Evolutionary conservation across 495 filamentous ascomycete species (phyloP), one percentile per base, ranked within the genome.

Genomic region (Neurospora cerealis): DNA sequence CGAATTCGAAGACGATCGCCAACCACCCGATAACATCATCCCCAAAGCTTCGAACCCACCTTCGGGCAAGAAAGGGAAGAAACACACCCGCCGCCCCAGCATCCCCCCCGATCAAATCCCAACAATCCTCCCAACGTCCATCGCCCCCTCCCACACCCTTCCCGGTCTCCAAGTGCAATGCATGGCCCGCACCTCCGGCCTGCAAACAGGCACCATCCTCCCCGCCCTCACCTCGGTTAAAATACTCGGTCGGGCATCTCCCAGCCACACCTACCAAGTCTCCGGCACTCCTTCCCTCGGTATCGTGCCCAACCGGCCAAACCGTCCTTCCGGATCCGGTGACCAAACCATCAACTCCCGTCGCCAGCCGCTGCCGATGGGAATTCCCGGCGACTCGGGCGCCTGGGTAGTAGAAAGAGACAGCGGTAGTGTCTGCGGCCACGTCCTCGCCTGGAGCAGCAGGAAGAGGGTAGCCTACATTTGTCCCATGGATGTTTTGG

Each of bases 331-430:
- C 62, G 70, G 69, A 46, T n/a, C 54, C 19, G 9, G 70, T 39
- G 36, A 74, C 71, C 66, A 75, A 3, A 19, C 15, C 0, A 34
- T 66, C 24, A 66, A 72, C n/a, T 70, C 70, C 34, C 71, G 24
- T 73, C 4, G 48, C 73, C 39, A 77, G 54, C 72, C 75, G 1
- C 75, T 77, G 2, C 76, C 84, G 11, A 82, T 88, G 71, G 86
- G 87, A n/a, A 91, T 94, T 48, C 93, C 93, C 32, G 95, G 95
- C 24, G 95, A 98, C 79, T 95, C 92, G 13, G 95, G 95, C 19
- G 94, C 95, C 21, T 98, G 95, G 95, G 88, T 98, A 19, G 90
- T 97, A 72, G 93, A 96, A 75, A 92, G 93, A 72, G 86, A 88
- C 8, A 85, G 89, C 21, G 93, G 93, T n/a, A 88, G 88, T 38